Conservation (phyloP, 2,329 filamentous ascomycete genomes). For the Xylariaceae sp. region DNA sequence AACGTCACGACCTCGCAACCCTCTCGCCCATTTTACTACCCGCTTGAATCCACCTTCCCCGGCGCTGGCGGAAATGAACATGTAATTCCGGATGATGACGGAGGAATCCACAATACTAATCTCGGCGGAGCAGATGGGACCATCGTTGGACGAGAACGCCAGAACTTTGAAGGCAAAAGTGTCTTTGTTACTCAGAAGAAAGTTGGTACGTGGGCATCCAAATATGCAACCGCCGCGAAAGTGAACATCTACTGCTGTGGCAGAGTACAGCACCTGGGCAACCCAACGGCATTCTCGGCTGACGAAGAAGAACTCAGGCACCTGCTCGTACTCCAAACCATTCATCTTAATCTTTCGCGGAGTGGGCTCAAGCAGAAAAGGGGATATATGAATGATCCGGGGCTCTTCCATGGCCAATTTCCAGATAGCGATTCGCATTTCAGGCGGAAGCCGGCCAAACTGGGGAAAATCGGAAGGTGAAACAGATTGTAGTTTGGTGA, state of each 20-base stretch:
- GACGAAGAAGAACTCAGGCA: conserved; percentile 12
- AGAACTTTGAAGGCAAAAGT: too few relatives aligned
- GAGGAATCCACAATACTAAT: too few relatives aligned
- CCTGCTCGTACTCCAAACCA: background rate
- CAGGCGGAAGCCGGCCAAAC: background rate
- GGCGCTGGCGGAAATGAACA: too few relatives aligned
- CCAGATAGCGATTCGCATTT: conserved; percentile 5
- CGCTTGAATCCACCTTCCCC: too few relatives aligned
- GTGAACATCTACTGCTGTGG: background rate
- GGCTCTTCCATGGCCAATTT: background rate
- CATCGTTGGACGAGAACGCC: too few relatives aligned
- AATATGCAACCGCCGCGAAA: too few relatives aligned
- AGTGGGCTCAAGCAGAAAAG: background rate
- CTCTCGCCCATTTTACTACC: too few relatives aligned
- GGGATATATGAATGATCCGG: background rate
- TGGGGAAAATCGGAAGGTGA: background rate
- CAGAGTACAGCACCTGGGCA: background rate
- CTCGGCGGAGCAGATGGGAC: too few relatives aligned
- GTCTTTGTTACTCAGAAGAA: too few relatives aligned
- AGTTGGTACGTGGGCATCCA: too few relatives aligned
- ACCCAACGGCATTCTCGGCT: background rate
- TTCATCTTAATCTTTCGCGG: background rate
- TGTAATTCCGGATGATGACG: too few relatives aligned
- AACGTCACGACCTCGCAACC: too few relatives aligned
- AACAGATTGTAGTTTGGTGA: background rate